Percentiles rank a stretch among this genome's conserved stretches.
Conservation (phyloP, 2,329 filamentous ascomycete genomes). For the Colletotrichum acutatum region DNA sequence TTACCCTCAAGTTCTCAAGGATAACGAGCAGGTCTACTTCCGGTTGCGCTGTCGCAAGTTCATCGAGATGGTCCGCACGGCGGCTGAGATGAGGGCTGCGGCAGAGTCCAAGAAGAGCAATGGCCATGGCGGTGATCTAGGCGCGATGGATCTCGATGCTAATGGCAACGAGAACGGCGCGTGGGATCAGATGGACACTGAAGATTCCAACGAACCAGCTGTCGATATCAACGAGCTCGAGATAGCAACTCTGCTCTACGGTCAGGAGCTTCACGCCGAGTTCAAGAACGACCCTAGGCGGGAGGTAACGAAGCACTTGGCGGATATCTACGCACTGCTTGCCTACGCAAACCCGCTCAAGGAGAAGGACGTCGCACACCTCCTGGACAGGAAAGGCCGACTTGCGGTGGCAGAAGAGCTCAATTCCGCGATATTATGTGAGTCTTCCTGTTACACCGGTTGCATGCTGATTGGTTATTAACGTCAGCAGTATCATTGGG, state of each 20-base stretch:
- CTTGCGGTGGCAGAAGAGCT: slow-evolving; percentile 89
- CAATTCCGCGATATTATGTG: slow-evolving; percentile 91
- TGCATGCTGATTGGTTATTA: background rate
- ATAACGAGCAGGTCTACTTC: slow-evolving; percentile 89
- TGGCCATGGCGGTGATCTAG: slow-evolving; percentile 56
- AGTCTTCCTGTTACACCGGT: slow-evolving; percentile 45
- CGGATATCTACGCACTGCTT: slow-evolving; percentile 88
- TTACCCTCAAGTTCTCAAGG: slow-evolving; percentile 83
- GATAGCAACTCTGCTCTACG: slow-evolving; percentile 79
- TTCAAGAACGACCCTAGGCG: slow-evolving; percentile 77
- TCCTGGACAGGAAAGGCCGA: slow-evolving; percentile 81
- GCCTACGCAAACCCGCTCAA: slow-evolving; percentile 86
- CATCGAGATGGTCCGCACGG: slow-evolving; percentile 89
- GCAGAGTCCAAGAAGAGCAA: slow-evolving; percentile 56
- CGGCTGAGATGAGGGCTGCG: slow-evolving; percentile 70
- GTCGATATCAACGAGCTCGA: slow-evolving; percentile 61
- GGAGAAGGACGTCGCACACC: slow-evolving; percentile 77
- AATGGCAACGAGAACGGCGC: slow-evolving; percentile 54
- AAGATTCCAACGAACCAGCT: slow-evolving; percentile 47
- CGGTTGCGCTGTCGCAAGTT: slow-evolving; percentile 90
- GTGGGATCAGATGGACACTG: slow-evolving; percentile 65
- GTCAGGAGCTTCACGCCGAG: slow-evolving; percentile 80
- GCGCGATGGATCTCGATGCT: slow-evolving; percentile 67
- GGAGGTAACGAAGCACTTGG: slow-evolving; percentile 78
- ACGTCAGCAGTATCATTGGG: slow-evolving; percentile 79